Percentiles rank a stretch among this genome's conserved stretches.
Conservation (phyloP, 768 basidiomycete species). For the Tylopilus cervinicoccineus region DNA sequence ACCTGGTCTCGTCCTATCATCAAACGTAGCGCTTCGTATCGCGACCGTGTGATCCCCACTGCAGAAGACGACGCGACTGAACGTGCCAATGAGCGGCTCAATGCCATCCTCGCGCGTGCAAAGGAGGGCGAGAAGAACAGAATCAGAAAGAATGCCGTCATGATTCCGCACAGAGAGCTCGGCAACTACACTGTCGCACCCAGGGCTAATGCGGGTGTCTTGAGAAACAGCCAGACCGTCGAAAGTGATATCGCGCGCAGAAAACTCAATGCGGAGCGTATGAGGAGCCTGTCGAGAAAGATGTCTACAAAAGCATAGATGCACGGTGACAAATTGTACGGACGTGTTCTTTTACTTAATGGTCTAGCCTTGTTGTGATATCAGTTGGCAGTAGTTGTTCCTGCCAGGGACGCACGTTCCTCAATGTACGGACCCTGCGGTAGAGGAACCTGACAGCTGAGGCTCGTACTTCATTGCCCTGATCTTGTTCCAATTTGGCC, state of each 20-base stretch:
- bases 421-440: no score
- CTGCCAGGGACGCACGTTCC: no score
- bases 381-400: no score
- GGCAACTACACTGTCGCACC: constrained; percentile 83
- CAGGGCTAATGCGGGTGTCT: constrained; percentile 47
- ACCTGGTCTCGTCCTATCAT: constrained; percentile 90
- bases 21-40: constrained; percentile 80
- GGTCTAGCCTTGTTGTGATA: no score
- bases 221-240: constrained; percentile 53
- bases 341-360: not conserved
- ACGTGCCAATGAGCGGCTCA: constrained; percentile 51
- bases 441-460: no score
- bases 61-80: constrained; percentile 40
- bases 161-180: constrained; percentile 73
- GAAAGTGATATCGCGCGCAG: constrained; percentile 72
- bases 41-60: constrained; percentile 65
- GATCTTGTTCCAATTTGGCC: no score
- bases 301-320: constrained; percentile 29
- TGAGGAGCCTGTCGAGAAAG: constrained; percentile 59
- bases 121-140: constrained; percentile 65
- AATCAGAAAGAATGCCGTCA: constrained; percentile 74
- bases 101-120: constrained; percentile 64
- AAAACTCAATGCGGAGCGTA: constrained; percentile 68
- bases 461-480: no score
- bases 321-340: constrained; percentile 3